Percentiles rank a stretch among this genome's conserved stretches.
phyloP scores from a whole-genome alignment of 2,329 filamentous ascomycete genomes.

The Phaeosphaeriaceae sp. region DNA sequence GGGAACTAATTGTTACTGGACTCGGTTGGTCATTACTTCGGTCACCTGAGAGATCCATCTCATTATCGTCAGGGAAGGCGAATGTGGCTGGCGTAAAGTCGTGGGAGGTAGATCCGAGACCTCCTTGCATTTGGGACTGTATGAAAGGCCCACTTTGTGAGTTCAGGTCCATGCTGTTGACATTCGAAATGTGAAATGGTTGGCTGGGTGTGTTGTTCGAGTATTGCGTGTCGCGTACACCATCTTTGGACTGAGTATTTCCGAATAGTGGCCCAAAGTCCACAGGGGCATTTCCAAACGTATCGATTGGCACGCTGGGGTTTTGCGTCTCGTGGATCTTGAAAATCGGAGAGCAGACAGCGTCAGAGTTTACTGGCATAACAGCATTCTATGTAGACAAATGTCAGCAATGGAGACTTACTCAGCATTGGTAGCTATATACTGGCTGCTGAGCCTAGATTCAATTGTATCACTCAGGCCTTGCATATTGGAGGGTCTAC shows the following conservation, averaged over 20 bases:
- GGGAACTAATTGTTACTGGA: conserved; percentile 42
- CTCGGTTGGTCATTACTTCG: conserved; percentile 36
- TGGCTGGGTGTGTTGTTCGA: conserved; percentile 19
- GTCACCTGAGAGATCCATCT: conserved; percentile 48
- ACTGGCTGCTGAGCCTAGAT: background rate
- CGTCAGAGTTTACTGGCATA: conserved; percentile 33
- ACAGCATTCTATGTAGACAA: conserved; percentile 13
- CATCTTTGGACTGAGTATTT: background rate
- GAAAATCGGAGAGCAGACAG: conserved; percentile 43
- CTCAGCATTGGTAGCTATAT: conserved; percentile 5
- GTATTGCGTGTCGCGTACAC: conserved; percentile 14
- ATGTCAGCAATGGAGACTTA: conserved; percentile 23
- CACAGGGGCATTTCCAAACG: conserved; percentile 27
- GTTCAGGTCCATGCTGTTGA: conserved; percentile 31
- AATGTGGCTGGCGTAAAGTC: conserved; percentile 14
- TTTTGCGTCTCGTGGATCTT: conserved; percentile 44
- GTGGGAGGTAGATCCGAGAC: conserved; percentile 3
- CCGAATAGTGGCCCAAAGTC: background rate
- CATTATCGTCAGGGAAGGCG: conserved; percentile 29
- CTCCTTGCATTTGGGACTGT: conserved; percentile 9
- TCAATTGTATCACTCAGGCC: conserved; percentile 9
- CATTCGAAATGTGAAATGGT: conserved; percentile 31
- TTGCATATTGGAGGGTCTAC: conserved; percentile 6
- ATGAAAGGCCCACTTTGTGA: conserved; percentile 22
- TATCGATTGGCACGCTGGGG: conserved; percentile 32